Evolutionary conservation across 2,329 filamentous ascomycete species (phyloP), one percentile per base, ranked within the genome.

Genomic region (Leptodontidium sp.): DNA sequence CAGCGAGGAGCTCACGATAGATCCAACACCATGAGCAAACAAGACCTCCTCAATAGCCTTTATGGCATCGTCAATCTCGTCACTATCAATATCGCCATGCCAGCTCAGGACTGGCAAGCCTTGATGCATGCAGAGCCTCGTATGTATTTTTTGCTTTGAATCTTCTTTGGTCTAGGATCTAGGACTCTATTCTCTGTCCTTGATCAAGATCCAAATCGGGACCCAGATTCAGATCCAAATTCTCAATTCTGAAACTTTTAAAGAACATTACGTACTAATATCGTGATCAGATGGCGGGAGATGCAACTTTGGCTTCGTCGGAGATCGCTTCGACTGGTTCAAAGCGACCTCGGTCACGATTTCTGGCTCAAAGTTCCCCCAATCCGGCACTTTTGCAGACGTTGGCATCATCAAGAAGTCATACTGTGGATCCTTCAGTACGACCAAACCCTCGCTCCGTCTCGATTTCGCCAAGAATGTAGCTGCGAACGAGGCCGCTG

Each of bases 261-360:
- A 40, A 11, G 7, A 12, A 40, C 38, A 40, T 9, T 40, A 40
- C 8, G 9, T 40, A 40, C 38, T 40, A 40, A 40, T 12, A 40
- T 40, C 5, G 9, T 40, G 38, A 24, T 17, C 58, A n/a, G 14
- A 32, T 5, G 61, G 61, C 5, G 61, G 61, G 3, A 64, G 32
- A 29, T 64, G 61, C 61, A 64, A 64, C 43, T 64, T 64, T 21
- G 61, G 32, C 5, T 64, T 43, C 38, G 32, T 53, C 32, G 61
- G 61, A n/a, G 61, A 26, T 29, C 61, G 61, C n/a, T 64, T 64
- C 32, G 61, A 64, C 47, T 64, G 61, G 61, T 64, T 38, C n/a
- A 64, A 55, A 55, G 61, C 61, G n/a, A 64, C 29, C n/a, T 64
- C 49, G 14, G 47, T 64, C n/a, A 64, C 61, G 0, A 43, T 64